phyloP scores from a whole-genome alignment of 495 filamentous ascomycete species.

The Aspergillus avenaceus region DNA sequence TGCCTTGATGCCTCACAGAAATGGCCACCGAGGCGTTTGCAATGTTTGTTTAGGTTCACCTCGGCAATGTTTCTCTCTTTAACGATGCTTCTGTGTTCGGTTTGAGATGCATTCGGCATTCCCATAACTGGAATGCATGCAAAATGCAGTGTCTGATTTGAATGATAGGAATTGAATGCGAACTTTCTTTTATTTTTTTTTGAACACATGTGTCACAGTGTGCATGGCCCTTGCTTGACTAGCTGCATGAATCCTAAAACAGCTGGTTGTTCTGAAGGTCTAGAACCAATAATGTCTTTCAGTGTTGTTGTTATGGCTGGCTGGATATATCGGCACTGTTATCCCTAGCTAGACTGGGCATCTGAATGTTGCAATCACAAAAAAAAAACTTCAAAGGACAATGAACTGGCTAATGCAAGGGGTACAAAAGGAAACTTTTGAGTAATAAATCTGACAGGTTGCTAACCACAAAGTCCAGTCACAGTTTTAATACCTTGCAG shows the following conservation, averaged over 20 bases:
- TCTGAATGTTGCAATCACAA: too few species aligned
- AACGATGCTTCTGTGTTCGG: neutral
- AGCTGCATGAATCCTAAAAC: neutral
- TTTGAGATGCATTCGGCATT: neutral
- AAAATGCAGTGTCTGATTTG: neutral
- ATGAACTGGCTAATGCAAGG: too few species aligned
- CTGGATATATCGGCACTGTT: too few species aligned
- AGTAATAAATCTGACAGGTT: too few species aligned
- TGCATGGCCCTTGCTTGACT: neutral
- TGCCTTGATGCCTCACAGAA: neutral
- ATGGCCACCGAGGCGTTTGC: neutral
- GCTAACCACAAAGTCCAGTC: too few species aligned
- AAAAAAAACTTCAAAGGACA: too few species aligned
- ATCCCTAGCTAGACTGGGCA: too few species aligned
- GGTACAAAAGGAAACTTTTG: too few species aligned
- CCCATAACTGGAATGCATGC: neutral
- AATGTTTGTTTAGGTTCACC: neutral
- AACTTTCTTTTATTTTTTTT: neutral
- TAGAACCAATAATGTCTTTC: neutral
- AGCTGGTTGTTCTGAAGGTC: neutral
- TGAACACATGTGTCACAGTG: neutral
- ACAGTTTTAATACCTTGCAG: too few species aligned
- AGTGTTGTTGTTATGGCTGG: too few species aligned
- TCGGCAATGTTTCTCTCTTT: slow-evolving; percentile 1
- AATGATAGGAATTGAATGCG: neutral